phyloP scores from a whole-genome alignment of 768 basidiomycete genomes.

The Glaciozyma martinii region DNA sequence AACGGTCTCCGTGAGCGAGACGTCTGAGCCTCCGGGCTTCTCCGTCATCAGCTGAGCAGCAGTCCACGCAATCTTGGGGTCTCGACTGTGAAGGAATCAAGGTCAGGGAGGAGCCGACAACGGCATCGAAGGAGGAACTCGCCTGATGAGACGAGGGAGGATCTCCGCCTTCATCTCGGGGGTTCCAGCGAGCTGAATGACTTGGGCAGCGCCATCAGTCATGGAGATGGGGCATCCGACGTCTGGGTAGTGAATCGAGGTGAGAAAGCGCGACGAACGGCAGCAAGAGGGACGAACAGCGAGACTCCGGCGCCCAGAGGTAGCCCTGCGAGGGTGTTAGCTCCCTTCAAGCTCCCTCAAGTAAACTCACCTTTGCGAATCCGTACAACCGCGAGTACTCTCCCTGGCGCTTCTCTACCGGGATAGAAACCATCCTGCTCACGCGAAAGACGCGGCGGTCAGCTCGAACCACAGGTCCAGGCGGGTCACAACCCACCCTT shows the following conservation, averaged over 20 bases:
- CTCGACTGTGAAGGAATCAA: constrained; percentile 46
- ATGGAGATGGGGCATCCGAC: constrained; percentile 66
- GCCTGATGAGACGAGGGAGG: constrained; percentile 57
- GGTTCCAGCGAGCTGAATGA: constrained; percentile 59
- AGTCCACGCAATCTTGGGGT: constrained; percentile 56
- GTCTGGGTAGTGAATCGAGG: constrained; percentile 24
- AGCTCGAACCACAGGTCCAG: no score
- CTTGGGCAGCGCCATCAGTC: constrained; percentile 57
- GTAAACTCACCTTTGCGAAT: constrained; percentile 57
- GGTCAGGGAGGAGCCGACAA: background rate
- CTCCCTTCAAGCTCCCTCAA: no score
- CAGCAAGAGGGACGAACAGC: background rate
- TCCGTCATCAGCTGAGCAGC: constrained; percentile 59
- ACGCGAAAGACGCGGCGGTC: background rate
- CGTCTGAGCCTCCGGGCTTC: constrained; percentile 60
- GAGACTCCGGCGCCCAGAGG: constrained; percentile 51
- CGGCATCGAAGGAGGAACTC: background rate
- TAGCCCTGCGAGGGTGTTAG: no score
- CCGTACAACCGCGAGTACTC: constrained; percentile 58
- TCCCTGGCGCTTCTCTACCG: constrained; percentile 40
- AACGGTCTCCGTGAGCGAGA: constrained; percentile 62
- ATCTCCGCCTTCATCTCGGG: constrained; percentile 53
- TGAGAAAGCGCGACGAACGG: background rate
- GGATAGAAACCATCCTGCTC: constrained; percentile 3
- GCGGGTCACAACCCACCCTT: no score